Base-by-base conservation (phyloP, 2,329 filamentous ascomycete species). In the Cadophora malorum region DNA sequence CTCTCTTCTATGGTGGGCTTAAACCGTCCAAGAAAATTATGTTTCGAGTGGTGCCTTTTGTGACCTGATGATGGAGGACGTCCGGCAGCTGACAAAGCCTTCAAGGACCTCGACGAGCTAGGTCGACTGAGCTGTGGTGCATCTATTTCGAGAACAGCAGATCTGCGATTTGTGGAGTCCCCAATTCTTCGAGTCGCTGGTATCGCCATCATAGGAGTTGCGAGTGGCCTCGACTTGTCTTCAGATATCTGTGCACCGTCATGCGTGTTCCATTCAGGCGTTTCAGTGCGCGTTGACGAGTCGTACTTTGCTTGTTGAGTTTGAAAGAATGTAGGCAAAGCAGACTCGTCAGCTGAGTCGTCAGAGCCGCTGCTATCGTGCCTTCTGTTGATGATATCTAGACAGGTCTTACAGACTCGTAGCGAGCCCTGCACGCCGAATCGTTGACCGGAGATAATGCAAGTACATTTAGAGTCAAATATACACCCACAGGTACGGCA, bases 401-500 rank as follows among this genome's bases (percentile, higher is more conserved):
- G 89, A 75, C 96, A 99, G 25, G 92, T 93, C 74, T 94, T 97
- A 81, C 96, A 99, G 14, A 99, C 93, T 67, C 95, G 87, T 52
- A 99, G 84, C 16, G 89, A 92, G 7, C 93, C 92, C 59, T 90
- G 88, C 61, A 97, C 93, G 19, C 93, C 94, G 78, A 99, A 98
- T 61, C 90, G 89, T 71, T 91, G 88, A 6, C 95, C 96, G 6
- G 93, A 88, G 28, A 98, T 93, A n/a, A 95, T 89, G 5, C 91
- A 91, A 0, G 95, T 99, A 80, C 96, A 99, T 79, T 96, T 97
- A 4, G 93, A 92, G 79, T 98, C 96, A 76, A 99, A 99, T 55
- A 99, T 99, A 76, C 97, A 97, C n/a, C 96, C 96, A 77, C 96
- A 99, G 0, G 89, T 92, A 69, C 96, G 90, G 79, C 96, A 99